Evolutionary conservation across 176 grass and related monocot genomes (phyloP).

Genomic region (Lolium rigidum): DNA sequence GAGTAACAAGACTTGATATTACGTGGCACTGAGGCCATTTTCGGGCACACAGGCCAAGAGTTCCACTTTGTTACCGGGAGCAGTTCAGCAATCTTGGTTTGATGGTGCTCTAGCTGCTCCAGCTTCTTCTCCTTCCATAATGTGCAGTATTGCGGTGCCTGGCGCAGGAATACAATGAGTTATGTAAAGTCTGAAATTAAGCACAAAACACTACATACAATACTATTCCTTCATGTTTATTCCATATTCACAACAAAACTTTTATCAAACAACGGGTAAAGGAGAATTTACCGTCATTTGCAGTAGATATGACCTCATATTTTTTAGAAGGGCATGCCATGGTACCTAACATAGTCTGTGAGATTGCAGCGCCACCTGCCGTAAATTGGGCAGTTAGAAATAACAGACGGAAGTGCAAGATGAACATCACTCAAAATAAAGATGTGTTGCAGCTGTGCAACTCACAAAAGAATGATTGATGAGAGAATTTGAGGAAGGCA

Average conservation of each 20-base stretch:
- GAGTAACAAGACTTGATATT: neutral
- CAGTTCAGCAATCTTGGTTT: neutral
- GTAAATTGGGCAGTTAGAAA: neutral
- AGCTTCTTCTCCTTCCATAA: neutral
- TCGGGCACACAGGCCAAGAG: neutral
- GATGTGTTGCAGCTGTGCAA: neutral
- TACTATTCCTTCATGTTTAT: too few species aligned
- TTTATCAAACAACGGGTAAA: too few species aligned
- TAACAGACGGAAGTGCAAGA: neutral
- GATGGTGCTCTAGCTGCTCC: neutral
- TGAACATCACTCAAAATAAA: neutral
- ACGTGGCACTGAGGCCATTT: neutral
- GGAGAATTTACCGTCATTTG: neutral
- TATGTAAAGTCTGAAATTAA: too few species aligned
- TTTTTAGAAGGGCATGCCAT: neutral
- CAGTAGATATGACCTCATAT: neutral
- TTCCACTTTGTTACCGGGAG: neutral
- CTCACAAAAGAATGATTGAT: neutral
- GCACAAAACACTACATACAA: too few species aligned
- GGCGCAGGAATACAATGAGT: too few species aligned
- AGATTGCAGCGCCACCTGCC: neutral
- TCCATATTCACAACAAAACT: too few species aligned
- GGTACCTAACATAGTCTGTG: constrained; percentile 14
- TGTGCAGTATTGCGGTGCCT: neutral
- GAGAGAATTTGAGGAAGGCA: neutral